These are phyloP conservation scores for Crithidia mellificae DNA, from an alignment of 208 protist genomes.

Conservation along the genomic window DNA sequence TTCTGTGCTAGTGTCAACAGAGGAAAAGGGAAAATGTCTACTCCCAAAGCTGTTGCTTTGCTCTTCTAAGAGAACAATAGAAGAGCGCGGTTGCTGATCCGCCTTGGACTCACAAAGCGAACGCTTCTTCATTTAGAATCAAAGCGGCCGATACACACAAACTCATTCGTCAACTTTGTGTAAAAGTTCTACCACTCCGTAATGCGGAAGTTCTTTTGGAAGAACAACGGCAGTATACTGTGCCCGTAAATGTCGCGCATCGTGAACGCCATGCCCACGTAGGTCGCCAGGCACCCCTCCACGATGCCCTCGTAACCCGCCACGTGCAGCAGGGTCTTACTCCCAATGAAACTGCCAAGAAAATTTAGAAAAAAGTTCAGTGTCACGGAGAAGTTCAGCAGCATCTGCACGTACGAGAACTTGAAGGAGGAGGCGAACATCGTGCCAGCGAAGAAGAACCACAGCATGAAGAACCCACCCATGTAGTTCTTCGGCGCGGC, in stretches of 20 bases:
- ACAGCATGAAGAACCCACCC: conserved; percentile 33
- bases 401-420: conserved; percentile 24
- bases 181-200: conserved; percentile 40
- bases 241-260: conserved; percentile 44
- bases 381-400: conserved; percentile 28
- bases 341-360: conserved; percentile 36
- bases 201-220: conserved; percentile 35
- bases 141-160: too few relatives aligned
- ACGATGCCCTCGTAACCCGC: conserved; percentile 59
- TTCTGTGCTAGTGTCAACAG: too few relatives aligned
- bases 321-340: conserved; percentile 31
- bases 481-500: conserved; percentile 19
- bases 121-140: too few relatives aligned
- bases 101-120: too few relatives aligned
- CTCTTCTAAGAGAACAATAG: too few relatives aligned
- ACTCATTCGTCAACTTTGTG: too few relatives aligned
- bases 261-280: conserved; percentile 51
- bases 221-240: conserved; percentile 43
- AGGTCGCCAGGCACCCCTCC: conserved; percentile 41
- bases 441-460: conserved; percentile 32
- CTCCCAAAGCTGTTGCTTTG: too few relatives aligned
- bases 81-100: too few relatives aligned
- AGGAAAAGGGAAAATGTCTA: too few relatives aligned
- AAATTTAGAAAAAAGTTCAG: conserved; percentile 49
- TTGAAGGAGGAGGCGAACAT: conserved; percentile 36